Base-by-base conservation (phyloP, 2,329 filamentous ascomycete species). In the Penicillium sp. region DNA sequence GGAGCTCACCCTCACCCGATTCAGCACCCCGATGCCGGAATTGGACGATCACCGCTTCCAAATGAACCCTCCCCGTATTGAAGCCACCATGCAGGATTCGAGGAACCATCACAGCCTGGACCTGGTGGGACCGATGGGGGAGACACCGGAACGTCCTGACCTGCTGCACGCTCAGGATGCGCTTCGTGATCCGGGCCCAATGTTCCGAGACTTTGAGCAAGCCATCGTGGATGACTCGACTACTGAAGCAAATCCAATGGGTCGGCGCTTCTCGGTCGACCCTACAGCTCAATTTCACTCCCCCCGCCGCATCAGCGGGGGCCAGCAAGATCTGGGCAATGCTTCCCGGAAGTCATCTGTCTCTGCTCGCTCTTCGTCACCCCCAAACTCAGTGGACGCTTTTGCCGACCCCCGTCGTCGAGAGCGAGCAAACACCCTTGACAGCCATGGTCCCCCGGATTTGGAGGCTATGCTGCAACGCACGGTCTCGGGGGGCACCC, bases 301-400 rank as follows among this genome's bases (percentile, higher is more conserved):
- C n/a, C 65, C 61, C 44, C 73, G 67, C 50, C 71, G 68, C 47
- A 69, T 67, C 51, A 75, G 68, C 56, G 65, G 68, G 31, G 70
- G 65, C 40, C 70, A 73, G 54, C 74, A 72, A 55, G 77, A 78
- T 49, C 66, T 68, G 41, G 68, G 61, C 56, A 72, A 64, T 50
- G 64, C 74, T 48, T 82, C 80, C 35, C 72, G 79, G 54, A 73
- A 73, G 20, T 80, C 79, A 18, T 83, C 81, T 4, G 70, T 73
- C 3, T 82, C 82, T 22, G 85, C 83, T 46, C 83, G 90, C 53
- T 91, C 90, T 1, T 79, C 85, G 2, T 97, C 94, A 6, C 93
- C 93, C 11, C 94, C 94, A 7, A 99, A 97, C 73, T 99, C 94
- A 0, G 92, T 99, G 49, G 96, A 97, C 73, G 94, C 94, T 4